Conservation (phyloP, 1,139 yeast species). For the Suhomyces panamericanus region DNA sequence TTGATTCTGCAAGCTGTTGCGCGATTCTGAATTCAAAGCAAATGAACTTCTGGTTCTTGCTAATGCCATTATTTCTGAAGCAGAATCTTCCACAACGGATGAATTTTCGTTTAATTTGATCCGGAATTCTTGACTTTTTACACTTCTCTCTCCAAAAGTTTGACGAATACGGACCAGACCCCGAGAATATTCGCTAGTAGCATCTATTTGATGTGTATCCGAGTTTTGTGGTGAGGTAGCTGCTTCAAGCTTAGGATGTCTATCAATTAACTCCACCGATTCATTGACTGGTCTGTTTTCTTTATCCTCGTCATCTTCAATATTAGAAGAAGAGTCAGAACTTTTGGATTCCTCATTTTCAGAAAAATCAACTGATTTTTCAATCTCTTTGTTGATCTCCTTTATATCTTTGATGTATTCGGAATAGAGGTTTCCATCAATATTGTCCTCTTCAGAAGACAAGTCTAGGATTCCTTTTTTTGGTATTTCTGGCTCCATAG, state of each 20-base stretch:
- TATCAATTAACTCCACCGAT: background rate
- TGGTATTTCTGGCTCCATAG: background rate
- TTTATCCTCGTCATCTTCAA: background rate
- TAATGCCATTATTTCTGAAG: background rate
- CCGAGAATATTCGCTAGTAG: background rate
- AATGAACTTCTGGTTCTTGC: background rate
- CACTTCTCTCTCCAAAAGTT: background rate
- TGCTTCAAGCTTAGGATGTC: background rate
- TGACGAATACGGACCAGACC: background rate
- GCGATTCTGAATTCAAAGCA: background rate
- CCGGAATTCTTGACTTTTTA: background rate
- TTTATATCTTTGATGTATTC: constrained; percentile 23
- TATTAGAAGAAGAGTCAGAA: background rate
- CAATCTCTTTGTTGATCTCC: constrained; percentile 19
- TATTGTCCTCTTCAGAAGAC: constrained; percentile 9
- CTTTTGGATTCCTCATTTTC: background rate
- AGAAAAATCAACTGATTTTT: constrained; percentile 16
- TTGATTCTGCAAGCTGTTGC: background rate
- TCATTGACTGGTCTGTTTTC: background rate
- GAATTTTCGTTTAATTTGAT: background rate
- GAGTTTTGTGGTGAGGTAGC: background rate
- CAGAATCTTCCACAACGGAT: background rate
- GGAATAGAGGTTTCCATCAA: constrained; percentile 13
- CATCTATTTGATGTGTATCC: background rate
- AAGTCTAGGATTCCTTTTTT: constrained; percentile 3